phyloP scores from a whole-genome alignment of 139 green algal species.

The Zygnema cylindricum region DNA sequence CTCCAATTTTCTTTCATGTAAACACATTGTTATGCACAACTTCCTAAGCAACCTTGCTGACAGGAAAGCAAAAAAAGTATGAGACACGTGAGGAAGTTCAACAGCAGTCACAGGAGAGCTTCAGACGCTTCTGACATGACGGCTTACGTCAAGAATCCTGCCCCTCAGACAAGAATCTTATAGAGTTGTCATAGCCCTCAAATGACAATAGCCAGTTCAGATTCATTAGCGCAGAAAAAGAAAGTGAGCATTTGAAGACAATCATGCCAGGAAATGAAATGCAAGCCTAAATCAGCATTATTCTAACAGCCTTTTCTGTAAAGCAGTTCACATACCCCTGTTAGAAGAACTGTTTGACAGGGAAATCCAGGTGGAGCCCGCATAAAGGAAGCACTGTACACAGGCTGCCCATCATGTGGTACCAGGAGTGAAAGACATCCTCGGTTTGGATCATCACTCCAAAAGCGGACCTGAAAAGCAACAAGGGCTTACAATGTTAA shows the following conservation, averaged over 20 bases:
- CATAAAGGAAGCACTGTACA: slow-evolving; percentile 37
- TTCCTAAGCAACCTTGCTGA: neutral
- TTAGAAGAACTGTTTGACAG: slow-evolving; percentile 25
- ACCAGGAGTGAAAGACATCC: slow-evolving; percentile 9
- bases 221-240: no score
- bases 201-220: no score
- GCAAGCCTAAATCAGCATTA: no score
- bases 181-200: no score
- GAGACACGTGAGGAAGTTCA: neutral
- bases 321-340: slow-evolving; percentile 25
- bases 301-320: no score
- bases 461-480: slow-evolving; percentile 52
- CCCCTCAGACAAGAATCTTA: no score
- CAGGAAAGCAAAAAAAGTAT: neutral
- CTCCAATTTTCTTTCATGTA: no score
- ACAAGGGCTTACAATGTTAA: neutral
- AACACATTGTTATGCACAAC: no score
- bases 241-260: no score
- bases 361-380: neutral
- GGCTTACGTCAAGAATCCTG: no score
- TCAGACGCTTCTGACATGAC: no score
- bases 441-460: neutral
- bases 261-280: no score
- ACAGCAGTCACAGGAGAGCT: neutral
- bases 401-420: slow-evolving; percentile 20